Conservation (phyloP, 2,329 filamentous ascomycete species). For the Coniosporium tulheliwenetii region DNA sequence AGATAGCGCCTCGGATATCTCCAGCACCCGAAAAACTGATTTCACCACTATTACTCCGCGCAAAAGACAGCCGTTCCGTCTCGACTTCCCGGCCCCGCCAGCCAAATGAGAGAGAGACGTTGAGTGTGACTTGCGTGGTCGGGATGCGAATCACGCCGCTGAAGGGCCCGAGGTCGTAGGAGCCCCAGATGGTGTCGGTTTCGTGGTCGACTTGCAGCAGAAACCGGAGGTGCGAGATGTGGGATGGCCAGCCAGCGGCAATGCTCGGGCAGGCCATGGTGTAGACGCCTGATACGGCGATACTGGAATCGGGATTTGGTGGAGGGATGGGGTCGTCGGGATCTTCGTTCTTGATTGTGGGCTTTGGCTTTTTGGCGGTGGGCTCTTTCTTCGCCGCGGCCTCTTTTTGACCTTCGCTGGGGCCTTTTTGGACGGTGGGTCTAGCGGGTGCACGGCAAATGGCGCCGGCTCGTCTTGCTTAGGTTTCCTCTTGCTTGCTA, state of each 20-base stretch:
- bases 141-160: slow-evolving; percentile 27
- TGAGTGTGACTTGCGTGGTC: slow-evolving; percentile 8
- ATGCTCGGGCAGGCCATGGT: slow-evolving; percentile 13
- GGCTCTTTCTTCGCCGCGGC: not conserved
- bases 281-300: slow-evolving; percentile 30
- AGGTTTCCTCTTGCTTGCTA: no score
- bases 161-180: slow-evolving; percentile 27
- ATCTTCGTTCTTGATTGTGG: not conserved
- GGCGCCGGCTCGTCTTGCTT: not conserved
- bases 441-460: not conserved
- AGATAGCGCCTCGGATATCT: slow-evolving; percentile 9
- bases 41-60: slow-evolving; percentile 16
- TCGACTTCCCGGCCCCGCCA: slow-evolving; percentile 18
- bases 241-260: slow-evolving; percentile 1
- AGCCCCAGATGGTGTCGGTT: slow-evolving; percentile 28
- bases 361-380: not conserved
- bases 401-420: not conserved
- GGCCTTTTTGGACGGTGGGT: not conserved
- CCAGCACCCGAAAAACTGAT: slow-evolving; percentile 13
- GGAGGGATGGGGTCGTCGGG: not conserved
- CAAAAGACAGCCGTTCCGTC: slow-evolving; percentile 12
- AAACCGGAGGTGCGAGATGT: slow-evolving; percentile 14
- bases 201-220: slow-evolving; percentile 21
- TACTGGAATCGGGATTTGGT: not conserved
- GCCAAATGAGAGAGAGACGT: slow-evolving; percentile 7